These are phyloP conservation scores for Colletotrichum scovillei DNA, from an alignment of 2,329 filamentous ascomycete species.

Conservation along the genomic window DNA sequence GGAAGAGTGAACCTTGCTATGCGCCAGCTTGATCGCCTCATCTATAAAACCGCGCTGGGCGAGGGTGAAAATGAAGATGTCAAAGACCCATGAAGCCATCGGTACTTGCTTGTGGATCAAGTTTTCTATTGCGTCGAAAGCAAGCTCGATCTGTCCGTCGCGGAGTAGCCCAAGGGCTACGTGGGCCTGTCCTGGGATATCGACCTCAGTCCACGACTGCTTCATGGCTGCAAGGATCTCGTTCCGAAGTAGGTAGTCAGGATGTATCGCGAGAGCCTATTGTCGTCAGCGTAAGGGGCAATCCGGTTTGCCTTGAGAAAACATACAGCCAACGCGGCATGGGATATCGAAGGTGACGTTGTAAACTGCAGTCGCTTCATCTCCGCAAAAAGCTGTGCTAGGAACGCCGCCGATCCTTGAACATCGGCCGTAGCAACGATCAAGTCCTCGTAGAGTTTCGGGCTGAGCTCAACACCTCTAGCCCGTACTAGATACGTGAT, in stretches of 20 bases:
- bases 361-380: constrained; percentile 73
- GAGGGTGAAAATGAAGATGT: constrained; percentile 80
- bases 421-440: constrained; percentile 77
- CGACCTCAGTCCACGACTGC: constrained; percentile 74
- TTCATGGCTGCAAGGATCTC: constrained; percentile 80
- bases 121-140: constrained; percentile 75
- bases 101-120: constrained; percentile 68
- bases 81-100: constrained; percentile 80
- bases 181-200: constrained; percentile 72
- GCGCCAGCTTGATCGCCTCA: constrained; percentile 78
- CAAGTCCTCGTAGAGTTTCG: constrained; percentile 77
- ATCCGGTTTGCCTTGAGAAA: too few relatives aligned
- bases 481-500: constrained; percentile 69
- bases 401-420: constrained; percentile 73
- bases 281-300: constrained; percentile 5
- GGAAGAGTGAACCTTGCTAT: constrained; percentile 58
- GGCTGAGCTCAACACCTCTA: constrained; percentile 65
- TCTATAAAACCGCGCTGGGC: constrained; percentile 79
- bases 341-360: constrained; percentile 75
- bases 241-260: constrained; percentile 82
- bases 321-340: constrained; percentile 75
- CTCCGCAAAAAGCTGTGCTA: constrained; percentile 75
- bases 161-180: constrained; percentile 80
- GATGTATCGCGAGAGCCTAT: constrained; percentile 81
- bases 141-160: constrained; percentile 86